These are phyloP conservation scores for Leccinum solheimii DNA, from an alignment of 1,284 basidiomycete genomes.

Conservation along the genomic window DNA sequence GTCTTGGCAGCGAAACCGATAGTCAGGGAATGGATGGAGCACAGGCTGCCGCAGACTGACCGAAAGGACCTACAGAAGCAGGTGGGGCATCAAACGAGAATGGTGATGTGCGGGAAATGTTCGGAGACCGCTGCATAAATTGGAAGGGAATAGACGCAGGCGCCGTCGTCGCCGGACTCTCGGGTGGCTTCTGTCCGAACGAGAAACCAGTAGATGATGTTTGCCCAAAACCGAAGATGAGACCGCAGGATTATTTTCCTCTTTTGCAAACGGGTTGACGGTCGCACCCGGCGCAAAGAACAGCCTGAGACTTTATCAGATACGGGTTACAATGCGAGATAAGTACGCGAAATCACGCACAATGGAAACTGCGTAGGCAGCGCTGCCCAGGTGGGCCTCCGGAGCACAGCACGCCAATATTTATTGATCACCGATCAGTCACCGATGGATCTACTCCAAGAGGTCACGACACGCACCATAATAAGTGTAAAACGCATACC, in stretches of 20 bases:
- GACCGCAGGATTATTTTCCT: constrained; percentile 33
- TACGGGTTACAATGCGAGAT: constrained; percentile 3
- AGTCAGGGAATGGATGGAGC: constrained; percentile 48
- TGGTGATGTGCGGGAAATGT: constrained; percentile 37
- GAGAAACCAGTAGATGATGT: constrained; percentile 33
- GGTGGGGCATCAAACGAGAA: constrained; percentile 48
- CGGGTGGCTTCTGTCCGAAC: constrained; percentile 36
- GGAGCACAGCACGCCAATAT: constrained; percentile 45
- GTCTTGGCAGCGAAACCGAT: constrained; percentile 63
- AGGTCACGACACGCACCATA: constrained; percentile 52
- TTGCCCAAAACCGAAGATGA: constrained; percentile 35
- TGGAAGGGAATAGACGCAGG: constrained; percentile 43
- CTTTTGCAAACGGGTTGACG: constrained; percentile 35
- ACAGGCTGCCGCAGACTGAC: constrained; percentile 41
- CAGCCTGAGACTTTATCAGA: constrained; percentile 42
- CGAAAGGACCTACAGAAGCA: constrained; percentile 45
- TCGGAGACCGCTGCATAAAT: constrained; percentile 44
- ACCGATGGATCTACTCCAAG: neutral
- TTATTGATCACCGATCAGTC: neutral
- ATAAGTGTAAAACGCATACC: constrained; percentile 83
- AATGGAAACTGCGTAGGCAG: constrained; percentile 82
- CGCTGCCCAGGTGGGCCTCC: constrained; percentile 68
- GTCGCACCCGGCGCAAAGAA: constrained; percentile 55
- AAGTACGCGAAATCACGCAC: constrained; percentile 37
- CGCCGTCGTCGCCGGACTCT: constrained; percentile 38